Base-by-base conservation (phyloP, 345 rosid genomes). In the Brassica incana region DNA sequence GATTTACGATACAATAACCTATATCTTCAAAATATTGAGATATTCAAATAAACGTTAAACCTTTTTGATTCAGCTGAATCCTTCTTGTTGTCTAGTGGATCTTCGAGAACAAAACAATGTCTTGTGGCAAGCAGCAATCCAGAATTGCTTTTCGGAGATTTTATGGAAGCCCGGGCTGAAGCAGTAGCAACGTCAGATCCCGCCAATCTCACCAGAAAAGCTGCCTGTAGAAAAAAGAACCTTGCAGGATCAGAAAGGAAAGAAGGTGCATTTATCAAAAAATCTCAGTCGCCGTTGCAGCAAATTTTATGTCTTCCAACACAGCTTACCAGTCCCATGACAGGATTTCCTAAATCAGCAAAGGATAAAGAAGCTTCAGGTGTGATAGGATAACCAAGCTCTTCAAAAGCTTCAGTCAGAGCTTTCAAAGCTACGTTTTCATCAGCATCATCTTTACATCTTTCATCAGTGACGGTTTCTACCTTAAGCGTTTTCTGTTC, bases 321-420 rank as follows among this genome's bases (percentile, higher is more conserved):
- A 27, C 54, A 70, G 85, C 98, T 84, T 86, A 93, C 99, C 97
- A 95, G 81, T 71, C 98, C 98, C 97, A 95, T 93, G 79, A 86
- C 97, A 70, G 99, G 99, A 80, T 92, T 93, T 81, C 99, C 99
- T 65, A 87, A 90, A 66, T 92, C 98, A 74, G 93, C 89, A 89
- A 95, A 95, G 83, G 98, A 91, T 63, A 86, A 79, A 8, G 83
- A 80, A 66, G 83, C 73, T 83, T 91, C 99, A 63, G 94, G 88
- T 2, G 87, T 82, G 71, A 85, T 77, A 72, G 62, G 65, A 85
- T 90, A 88, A 61, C 97, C 97, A 86, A 90, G 83, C 74, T 89
- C 90, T 84, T 91, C 95, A 83, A 95, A 91, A 76, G 99, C 97
- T 83, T 92, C 98, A 35, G 81, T 79, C 74, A 95, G 90, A 60